Evolutionary conservation across 148 eudicot species (phyloP).

Genomic region (Rhododendron henanense): DNA sequence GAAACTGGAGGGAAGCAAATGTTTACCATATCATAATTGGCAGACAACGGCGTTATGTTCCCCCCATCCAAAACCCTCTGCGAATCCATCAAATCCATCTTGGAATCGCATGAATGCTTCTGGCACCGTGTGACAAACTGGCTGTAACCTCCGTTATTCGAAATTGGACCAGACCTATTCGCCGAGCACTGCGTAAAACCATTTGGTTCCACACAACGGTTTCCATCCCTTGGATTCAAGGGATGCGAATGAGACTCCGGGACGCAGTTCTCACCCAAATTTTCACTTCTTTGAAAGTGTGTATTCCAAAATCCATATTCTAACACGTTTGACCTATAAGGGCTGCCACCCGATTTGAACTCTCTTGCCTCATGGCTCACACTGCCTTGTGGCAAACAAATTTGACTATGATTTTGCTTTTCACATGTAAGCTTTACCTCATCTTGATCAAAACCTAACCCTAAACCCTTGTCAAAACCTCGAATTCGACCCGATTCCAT

Average conservation of each 20-base stretch:
- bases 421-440: background rate
- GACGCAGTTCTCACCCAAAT: background rate
- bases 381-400: background rate
- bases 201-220: background rate
- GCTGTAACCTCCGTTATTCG: background rate
- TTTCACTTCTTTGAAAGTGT: background rate
- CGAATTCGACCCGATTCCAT: background rate
- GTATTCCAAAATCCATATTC: background rate
- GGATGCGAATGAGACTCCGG: background rate
- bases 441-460: constrained; percentile 4
- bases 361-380: background rate
- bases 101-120: background rate
- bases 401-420: background rate
- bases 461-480: background rate
- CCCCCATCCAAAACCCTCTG: constrained; percentile 6
- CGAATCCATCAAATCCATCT: constrained; percentile 1
- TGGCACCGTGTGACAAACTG: background rate
- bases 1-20: background rate
- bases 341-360: constrained; percentile 1
- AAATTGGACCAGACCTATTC: background rate
- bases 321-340: background rate
- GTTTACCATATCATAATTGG: background rate
- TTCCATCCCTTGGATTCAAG: background rate
- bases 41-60: constrained; percentile 1
- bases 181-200: background rate